Evolutionary conservation across 2,329 filamentous ascomycete genomes (phyloP), one percentile per base, ranked within the genome.

Genomic region (Neofusicoccum cordaticola): DNA sequence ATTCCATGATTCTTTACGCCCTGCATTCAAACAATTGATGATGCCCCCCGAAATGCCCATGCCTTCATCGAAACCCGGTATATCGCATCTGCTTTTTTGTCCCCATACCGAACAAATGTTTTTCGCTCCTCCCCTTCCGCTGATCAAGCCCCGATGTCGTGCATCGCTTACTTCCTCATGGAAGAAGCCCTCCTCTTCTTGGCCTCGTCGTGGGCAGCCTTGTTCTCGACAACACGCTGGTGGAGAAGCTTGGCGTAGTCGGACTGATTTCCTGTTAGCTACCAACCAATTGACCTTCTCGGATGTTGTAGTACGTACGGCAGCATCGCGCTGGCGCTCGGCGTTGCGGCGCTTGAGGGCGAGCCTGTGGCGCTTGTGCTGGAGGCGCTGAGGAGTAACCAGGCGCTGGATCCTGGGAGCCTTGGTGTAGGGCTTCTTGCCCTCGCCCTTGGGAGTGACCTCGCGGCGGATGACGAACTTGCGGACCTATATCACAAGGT

Each of bases 381-480:
- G 95, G 80, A 99, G 93, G 83, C 95, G 95, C 86, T 98, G 95
- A 82, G 95, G 95, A 79, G 95, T 99, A 77, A 99, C 93, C 77
- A 99, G 92, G 82, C 95, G 92, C 90, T 99, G 95, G 85, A 99
- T 99, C 88, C 94, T 96, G 83, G 95, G 95, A 77, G 95, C 95
- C 92, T 99, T 99, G 90, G 94, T 97, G 90, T 98, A 98, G 77
- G 93, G 84, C 85, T 92, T 90, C 86, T 95, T 96, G 85, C 93
- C 94, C 88, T 98, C 95, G 80, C 90, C 91, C 90, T 96, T 96
- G 81, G 92, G 91, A 86, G 93, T 89, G 78, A 99, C 89, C 83
- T 98, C 95, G 82, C 95, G 95, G 82, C 95, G 95, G 79, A 99
- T 98, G 83, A 99, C 95, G 86, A 97, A 99, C 87, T 98, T 97